These are phyloP conservation scores for Binderoboletus segoi DNA, from an alignment of 1,284 basidiomycete species.

Conservation along the genomic window DNA sequence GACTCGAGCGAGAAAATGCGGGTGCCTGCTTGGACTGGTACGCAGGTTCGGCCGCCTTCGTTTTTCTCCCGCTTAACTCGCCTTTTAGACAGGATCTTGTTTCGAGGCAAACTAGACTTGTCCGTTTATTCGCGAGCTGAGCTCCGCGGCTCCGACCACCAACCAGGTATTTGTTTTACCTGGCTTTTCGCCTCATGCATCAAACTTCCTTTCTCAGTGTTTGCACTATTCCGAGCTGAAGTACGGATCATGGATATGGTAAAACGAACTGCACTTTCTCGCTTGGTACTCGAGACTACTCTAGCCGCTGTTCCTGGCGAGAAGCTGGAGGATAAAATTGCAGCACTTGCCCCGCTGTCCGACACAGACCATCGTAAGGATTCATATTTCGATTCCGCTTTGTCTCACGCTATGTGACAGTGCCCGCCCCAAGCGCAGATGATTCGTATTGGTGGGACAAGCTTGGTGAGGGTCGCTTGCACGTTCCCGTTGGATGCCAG, in stretches of 20 bases:
- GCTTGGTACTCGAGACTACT: conserved; percentile 67
- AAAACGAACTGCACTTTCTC: conserved; percentile 73
- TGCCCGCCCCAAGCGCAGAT: conserved; percentile 80
- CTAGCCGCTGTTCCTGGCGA: conserved; percentile 61
- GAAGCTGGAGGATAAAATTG: conserved; percentile 72
- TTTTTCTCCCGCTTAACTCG: not conserved
- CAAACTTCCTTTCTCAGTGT: conserved; percentile 56
- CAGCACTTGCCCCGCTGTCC: conserved; percentile 46
- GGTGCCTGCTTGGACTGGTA: conserved; percentile 97
- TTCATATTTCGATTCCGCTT: not conserved
- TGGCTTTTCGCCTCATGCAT: not conserved
- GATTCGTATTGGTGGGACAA: conserved; percentile 76
- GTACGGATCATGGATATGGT: conserved; percentile 78
- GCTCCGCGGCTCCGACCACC: conserved; percentile 89
- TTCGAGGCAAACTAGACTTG: conserved; percentile 74
- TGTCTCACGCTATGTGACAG: conserved; percentile 38
- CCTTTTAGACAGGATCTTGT: conserved; percentile 83
- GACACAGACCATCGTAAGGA: conserved; percentile 42
- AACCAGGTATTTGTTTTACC: conserved; percentile 69
- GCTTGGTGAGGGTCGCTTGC: conserved; percentile 49
- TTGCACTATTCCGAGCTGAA: conserved; percentile 78
- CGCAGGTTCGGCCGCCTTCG: conserved; percentile 15
- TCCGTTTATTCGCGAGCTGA: conserved; percentile 76
- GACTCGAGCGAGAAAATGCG: conserved; percentile 97
- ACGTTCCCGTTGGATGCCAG: conserved; percentile 1